phyloP scores from a whole-genome alignment of 768 basidiomycete species.

The Rhizopogon vinicolor region DNA sequence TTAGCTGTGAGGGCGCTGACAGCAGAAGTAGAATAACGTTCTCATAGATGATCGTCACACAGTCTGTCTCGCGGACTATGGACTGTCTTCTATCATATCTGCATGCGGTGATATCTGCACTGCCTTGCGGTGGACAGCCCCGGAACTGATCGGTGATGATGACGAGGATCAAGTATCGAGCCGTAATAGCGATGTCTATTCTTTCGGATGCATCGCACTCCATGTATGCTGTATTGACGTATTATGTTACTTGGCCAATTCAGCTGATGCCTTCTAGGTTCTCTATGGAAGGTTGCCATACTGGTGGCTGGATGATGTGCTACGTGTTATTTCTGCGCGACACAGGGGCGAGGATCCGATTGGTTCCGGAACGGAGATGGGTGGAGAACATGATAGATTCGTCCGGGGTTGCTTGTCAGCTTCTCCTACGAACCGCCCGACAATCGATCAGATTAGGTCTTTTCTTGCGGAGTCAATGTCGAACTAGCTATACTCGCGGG shows the following conservation, averaged over 20 bases:
- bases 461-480: background rate
- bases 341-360: background rate
- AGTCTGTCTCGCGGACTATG: slow-evolving; percentile 39
- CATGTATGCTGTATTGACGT: slow-evolving; percentile 20
- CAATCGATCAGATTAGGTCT: background rate
- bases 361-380: background rate
- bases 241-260: slow-evolving; percentile 9
- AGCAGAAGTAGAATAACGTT: background rate
- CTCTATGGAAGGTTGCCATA: background rate
- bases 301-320: background rate
- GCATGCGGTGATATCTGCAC: too few relatives aligned
- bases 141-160: slow-evolving; percentile 24
- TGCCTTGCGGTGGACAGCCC: slow-evolving; percentile 41
- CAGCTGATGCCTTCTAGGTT: background rate
- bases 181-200: slow-evolving; percentile 35
- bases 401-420: background rate
- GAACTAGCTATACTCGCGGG: background rate
- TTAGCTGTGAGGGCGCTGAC: background rate
- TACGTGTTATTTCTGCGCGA: background rate
- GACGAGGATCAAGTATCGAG: background rate
- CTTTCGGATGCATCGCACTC: slow-evolving; percentile 34
- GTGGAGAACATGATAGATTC: background rate
- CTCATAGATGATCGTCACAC: slow-evolving; percentile 34
- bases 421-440: background rate
- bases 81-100: slow-evolving; percentile 33